Conservation (phyloP, 768 basidiomycete species). For the Lentinula aciculospora region DNA sequence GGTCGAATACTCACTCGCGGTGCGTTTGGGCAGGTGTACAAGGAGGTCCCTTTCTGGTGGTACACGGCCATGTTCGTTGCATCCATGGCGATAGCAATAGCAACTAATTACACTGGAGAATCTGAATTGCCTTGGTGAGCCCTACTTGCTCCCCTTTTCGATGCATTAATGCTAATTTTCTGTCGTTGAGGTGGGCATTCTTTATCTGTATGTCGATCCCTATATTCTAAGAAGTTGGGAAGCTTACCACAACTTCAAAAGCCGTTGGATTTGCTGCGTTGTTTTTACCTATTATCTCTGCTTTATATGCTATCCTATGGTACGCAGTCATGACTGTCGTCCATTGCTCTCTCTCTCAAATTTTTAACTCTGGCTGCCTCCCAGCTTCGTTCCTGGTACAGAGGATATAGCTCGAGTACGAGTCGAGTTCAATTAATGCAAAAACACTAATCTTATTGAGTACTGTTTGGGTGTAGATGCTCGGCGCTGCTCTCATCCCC, state of each 20-base stretch:
- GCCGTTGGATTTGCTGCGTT: constrained; percentile 12
- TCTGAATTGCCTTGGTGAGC: constrained; percentile 8
- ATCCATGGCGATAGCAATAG: constrained; percentile 4
- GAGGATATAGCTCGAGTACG: constrained; percentile 11
- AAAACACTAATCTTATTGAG: background rate
- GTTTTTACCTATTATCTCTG: constrained; percentile 10
- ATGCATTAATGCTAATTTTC: too few relatives aligned
- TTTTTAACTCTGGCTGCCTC: background rate
- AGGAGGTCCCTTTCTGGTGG: constrained; percentile 38
- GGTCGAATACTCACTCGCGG: background rate
- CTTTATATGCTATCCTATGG: constrained; percentile 12
- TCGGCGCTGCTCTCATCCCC: constrained; percentile 8
- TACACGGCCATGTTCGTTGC: constrained; percentile 17
- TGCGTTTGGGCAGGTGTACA: background rate
- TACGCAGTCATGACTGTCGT: background rate
- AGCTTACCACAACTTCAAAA: background rate
- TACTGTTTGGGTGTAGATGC: constrained; percentile 6
- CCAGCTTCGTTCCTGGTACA: constrained; percentile 12
- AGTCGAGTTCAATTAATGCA: too few relatives aligned
- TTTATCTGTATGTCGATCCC: constrained; percentile 6
- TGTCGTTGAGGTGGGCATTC: constrained; percentile 11
- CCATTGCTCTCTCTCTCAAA: background rate
- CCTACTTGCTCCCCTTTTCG: too few relatives aligned
- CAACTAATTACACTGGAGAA: constrained; percentile 2
- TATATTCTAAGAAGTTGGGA: background rate